Conservation (phyloP, 305 asterid species). For the Fraxinus platypoda region DNA sequence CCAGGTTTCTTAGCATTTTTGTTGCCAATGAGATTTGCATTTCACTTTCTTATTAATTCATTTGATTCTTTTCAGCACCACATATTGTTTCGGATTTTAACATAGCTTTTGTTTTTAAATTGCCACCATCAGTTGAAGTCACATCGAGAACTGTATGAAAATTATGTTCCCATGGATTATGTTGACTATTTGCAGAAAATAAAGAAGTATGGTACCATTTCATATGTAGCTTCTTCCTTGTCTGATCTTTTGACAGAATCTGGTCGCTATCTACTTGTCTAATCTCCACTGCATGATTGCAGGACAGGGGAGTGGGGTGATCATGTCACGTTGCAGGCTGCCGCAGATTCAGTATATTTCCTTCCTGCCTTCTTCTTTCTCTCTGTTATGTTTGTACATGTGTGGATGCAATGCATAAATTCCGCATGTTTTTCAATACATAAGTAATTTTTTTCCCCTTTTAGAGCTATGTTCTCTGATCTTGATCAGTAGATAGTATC, state of each 20-base stretch:
- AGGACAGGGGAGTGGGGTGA: constrained; percentile 97
- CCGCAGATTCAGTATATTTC: constrained; percentile 77
- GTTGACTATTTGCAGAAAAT: constrained; percentile 64
- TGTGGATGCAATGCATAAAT: not conserved
- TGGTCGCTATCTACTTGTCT: constrained; percentile 4
- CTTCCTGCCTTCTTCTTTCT: constrained; percentile 9
- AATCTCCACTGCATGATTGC: constrained; percentile 28
- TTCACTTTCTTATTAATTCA: not conserved
- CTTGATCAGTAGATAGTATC: not conserved
- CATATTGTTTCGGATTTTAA: not conserved
- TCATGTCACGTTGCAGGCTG: constrained; percentile 91
- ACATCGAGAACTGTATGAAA: constrained; percentile 56
- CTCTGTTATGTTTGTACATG: not conserved
- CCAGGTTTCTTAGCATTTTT: constrained; percentile 54
- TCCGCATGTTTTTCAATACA: not conserved
- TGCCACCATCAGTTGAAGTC: constrained; percentile 58
- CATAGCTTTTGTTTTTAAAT: constrained; percentile 22
- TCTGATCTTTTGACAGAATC: not conserved
- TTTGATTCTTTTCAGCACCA: constrained; percentile 16
- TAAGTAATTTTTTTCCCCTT: too few relatives aligned
- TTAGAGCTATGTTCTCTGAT: not conserved
- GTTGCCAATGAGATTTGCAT: not conserved
- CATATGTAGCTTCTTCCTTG: constrained; percentile 11
- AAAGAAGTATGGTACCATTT: constrained; percentile 46
- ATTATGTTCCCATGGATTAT: constrained; percentile 73